These are phyloP conservation scores for Rhododendron mucronatum DNA, from an alignment of 148 eudicot genomes.

Conservation along the genomic window DNA sequence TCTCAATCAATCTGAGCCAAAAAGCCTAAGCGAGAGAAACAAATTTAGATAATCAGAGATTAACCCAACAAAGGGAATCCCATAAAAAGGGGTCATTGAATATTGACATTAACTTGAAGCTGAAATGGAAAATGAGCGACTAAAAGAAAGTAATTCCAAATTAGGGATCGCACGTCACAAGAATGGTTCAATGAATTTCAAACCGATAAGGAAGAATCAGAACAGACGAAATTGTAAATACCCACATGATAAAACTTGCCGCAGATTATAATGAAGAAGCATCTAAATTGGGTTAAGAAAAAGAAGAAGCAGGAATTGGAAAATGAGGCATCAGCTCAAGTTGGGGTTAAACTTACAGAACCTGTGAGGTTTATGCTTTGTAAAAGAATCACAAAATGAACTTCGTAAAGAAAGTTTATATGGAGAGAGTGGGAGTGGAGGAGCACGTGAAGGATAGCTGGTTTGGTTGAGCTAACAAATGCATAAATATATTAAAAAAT, in stretches of 20 bases:
- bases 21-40: neutral
- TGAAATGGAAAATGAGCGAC: neutral
- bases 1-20: neutral
- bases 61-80: conserved; percentile 7
- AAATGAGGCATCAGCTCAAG: neutral
- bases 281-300: neutral
- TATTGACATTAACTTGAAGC: neutral
- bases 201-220: neutral
- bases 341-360: neutral
- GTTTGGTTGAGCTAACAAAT: neutral
- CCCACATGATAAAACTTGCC: neutral
- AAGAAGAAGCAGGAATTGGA: neutral
- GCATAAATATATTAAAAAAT: no score
- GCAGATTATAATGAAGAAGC: neutral
- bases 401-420: neutral
- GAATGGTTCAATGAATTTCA: neutral
- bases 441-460: neutral
- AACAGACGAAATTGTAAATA: neutral
- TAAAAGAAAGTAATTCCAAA: neutral
- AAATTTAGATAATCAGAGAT: neutral
- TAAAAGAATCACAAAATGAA: neutral
- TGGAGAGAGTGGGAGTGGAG: neutral
- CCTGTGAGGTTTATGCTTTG: neutral
- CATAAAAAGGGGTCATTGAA: neutral
- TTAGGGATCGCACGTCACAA: neutral